A percentile compares a stretch with the other conserved stretches of the same genome.
Conservation (phyloP, 192 early-diverging fungal genomes). For the Coemansia sp. region DNA sequence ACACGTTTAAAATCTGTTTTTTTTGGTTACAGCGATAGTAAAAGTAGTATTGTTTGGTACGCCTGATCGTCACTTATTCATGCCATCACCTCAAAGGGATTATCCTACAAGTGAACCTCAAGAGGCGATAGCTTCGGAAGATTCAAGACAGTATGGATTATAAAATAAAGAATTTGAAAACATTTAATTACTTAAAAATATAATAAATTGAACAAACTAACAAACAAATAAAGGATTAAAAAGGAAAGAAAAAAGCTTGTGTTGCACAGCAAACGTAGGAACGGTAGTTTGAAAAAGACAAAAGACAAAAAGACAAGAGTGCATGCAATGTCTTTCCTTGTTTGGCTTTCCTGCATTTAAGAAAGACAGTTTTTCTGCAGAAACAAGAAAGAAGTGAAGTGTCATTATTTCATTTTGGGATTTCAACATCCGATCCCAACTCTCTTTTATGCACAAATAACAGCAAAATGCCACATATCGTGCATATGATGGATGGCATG, state of each 20-base stretch:
- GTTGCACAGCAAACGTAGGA: not conserved
- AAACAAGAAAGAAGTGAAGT: not conserved
- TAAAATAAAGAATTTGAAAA: not conserved
- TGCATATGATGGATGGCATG: not conserved
- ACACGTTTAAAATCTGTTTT: not conserved
- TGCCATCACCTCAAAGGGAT: conserved; percentile 11
- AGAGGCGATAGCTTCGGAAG: conserved; percentile 29
- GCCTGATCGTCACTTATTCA: not conserved
- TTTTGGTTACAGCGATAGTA: not conserved
- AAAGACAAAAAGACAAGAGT: not conserved
- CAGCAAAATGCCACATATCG: not conserved
- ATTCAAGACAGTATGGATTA: conserved; percentile 34
- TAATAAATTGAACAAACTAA: no score
- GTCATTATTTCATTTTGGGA: not conserved
- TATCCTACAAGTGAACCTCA: conserved; percentile 40
- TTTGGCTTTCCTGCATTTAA: no score
- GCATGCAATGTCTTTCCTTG: no score
- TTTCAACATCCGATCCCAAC: not conserved
- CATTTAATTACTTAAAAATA: no score
- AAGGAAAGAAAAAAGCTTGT: not conserved
- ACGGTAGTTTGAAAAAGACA: not conserved
- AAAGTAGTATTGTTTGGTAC: not conserved
- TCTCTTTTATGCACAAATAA: not conserved
- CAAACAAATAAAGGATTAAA: no score
- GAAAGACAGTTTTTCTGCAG: not conserved